Evolutionary conservation across 2,329 filamentous ascomycete species (phyloP), one percentile per base, ranked within the genome.

Genomic region (Emergomyces africanus): DNA sequence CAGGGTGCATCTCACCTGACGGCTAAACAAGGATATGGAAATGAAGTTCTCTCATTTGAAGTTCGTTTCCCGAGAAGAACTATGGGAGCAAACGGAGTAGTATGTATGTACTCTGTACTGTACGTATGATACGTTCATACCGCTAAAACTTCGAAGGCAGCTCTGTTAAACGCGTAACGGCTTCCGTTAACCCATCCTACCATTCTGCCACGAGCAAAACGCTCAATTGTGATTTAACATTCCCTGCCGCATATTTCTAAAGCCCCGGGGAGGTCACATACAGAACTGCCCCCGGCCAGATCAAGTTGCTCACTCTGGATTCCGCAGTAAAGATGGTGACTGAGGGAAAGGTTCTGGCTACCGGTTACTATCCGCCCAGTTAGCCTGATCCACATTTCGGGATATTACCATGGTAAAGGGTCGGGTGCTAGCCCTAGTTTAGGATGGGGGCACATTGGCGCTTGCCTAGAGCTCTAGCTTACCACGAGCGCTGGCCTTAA

Each of bases 321-420:
- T 28, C 28, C 10, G 23, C 23, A 28, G 5, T 28, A 25, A 25
- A 48, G 14, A 15, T 25, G 50, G 10, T 18, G 1, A 28, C 23
- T 37, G 30, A 30, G 8, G 9, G 8, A 12, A 37, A 35, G 9
- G 4, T 53, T 53, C 2, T 12, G 18, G 30, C 30, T 23, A 12
- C 20, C 30, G 10, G 44, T 14, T 28, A 12, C 33, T 41, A 9
- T 25, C 51, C 51, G n/a, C 15, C 51, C 20, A 18, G 14, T 41
- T 41, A 54, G 33, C 14, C 33, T 25, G 35, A 37, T 41, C 51
- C 51, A 41, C 51, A 54, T 15, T 41, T 41, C 51, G 35, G 51
- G 51, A 54, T 41, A 54, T 54, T 41, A 54, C 51, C 50, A 54
- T 54, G 50, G 50, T 54, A 54, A 39, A 39, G 50, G 50, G 33